Conservation (phyloP, 2,329 filamentous ascomycete genomes). For the Stachybotrys elegans region DNA sequence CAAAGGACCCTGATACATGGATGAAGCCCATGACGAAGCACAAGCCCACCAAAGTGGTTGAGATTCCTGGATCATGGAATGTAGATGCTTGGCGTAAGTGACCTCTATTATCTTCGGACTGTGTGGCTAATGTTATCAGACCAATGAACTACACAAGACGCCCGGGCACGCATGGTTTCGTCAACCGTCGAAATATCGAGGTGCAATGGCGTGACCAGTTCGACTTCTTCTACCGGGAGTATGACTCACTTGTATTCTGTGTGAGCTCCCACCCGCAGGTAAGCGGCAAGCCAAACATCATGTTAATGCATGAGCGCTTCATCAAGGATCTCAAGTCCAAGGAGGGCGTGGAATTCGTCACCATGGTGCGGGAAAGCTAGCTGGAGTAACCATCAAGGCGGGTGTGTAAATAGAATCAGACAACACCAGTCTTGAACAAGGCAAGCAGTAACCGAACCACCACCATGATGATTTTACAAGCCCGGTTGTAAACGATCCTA, state of each 20-base stretch:
- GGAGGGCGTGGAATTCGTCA: conserved; percentile 33
- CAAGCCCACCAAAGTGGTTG: conserved; percentile 28
- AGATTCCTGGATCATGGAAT: conserved; percentile 41
- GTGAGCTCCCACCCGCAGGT: conserved; percentile 43
- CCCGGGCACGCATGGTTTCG: conserved; percentile 27
- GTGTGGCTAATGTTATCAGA: neutral
- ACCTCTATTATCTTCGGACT: too few species aligned
- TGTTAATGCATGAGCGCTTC: conserved; percentile 39
- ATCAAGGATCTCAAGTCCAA: conserved; percentile 40
- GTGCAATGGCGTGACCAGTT: conserved; percentile 41
- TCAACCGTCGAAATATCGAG: conserved; percentile 35
- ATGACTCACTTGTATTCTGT: conserved; percentile 40
- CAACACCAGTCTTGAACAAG: neutral
- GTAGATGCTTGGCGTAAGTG: conserved; percentile 41
- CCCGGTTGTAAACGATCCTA: too few species aligned
- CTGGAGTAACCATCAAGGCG: conserved; percentile 7
- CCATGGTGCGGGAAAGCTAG: conserved; percentile 7
- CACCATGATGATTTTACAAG: too few species aligned
- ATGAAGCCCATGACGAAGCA: conserved; percentile 13
- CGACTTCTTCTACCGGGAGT: conserved; percentile 37
- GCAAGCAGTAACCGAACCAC: too few species aligned
- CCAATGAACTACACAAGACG: conserved; percentile 21
- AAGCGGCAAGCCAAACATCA: conserved; percentile 39
- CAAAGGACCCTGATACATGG: conserved; percentile 12
- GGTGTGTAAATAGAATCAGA: neutral